Evolutionary conservation across 2,329 filamentous ascomycete species (phyloP), one percentile per base, ranked within the genome.

Genomic region (Aspergillus carbonarius): DNA sequence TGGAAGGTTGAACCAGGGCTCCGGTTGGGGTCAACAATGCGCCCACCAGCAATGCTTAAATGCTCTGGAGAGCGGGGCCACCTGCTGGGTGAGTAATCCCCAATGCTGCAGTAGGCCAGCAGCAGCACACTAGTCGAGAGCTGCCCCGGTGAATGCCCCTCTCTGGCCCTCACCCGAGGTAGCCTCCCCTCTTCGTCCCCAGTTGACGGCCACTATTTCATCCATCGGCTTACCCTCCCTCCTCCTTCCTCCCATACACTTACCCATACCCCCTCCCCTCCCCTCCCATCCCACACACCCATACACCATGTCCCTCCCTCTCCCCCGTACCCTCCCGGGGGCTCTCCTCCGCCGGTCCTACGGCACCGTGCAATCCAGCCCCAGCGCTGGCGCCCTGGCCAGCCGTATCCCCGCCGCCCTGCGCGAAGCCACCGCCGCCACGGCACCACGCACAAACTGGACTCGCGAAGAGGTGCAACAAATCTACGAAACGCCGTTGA

Each of bases 401-500:
- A 71, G 65, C 47, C 65, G 63, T n/a, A 70, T 73, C 46, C 70
- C 73, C 12, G 56, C 63, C 15, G 72, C 65, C 1, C 62, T 78
- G 39, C 71, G 72, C 40, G 70, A 76, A 60, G 76, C 76, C 7
- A 71, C 70, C 4, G 64, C 69, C 3, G 73, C 75, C 18, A 70
- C 69, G 5, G 66, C 63, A 48, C 84, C 90, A 12, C 82, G 91
- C 51, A 88, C 87, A 68, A 84, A 88, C 74, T 96, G 92, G 92
- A 91, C 90, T 5, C 86, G 84, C 64, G 87, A 93, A 63, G 89
- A 96, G 77, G 92, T 96, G 62, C 80, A 88, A 9, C 85, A 89
- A 63, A 88, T 96, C 66, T 96, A 95, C 78, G 85, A 93, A 70
- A 88, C 88, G 52, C 90, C 91, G 15, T 79, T 96, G 72, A 88